Evolutionary conservation across 2,329 filamentous ascomycete species (phyloP).

Genomic region (Calonectria leucothoes): DNA sequence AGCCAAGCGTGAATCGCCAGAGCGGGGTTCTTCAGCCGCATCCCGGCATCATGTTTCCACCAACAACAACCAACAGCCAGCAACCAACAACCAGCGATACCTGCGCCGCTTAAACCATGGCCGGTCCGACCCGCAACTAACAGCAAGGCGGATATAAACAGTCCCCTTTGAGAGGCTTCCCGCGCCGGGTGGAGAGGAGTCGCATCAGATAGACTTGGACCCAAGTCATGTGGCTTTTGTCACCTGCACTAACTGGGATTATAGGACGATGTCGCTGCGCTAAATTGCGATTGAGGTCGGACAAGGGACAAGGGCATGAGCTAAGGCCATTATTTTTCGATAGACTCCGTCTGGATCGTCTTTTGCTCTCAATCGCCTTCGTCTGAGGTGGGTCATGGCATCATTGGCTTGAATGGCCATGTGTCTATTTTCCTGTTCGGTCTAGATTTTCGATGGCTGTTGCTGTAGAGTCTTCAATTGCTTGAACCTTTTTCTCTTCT

Average conservation of each 20-base stretch:
- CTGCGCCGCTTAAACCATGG: not conserved
- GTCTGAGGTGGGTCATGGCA: not conserved
- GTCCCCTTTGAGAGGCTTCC: not conserved
- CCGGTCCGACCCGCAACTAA: not conserved
- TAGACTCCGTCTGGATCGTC: not conserved
- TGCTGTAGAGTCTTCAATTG: not conserved
- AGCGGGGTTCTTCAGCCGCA: not conserved
- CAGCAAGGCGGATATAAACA: not conserved
- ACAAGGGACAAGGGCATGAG: not conserved
- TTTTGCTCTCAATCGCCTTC: not conserved
- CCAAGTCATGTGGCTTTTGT: not conserved
- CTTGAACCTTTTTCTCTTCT: no score
- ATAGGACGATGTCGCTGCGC: not conserved
- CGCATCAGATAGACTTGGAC: not conserved
- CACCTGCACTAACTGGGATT: not conserved
- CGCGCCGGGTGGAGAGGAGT: not conserved
- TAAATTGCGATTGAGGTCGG: not conserved
- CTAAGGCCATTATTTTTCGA: not conserved
- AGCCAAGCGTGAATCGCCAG: not conserved
- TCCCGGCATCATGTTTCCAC: not conserved
- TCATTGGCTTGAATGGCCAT: not conserved
- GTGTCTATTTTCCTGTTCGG: not conserved
- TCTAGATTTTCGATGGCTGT: not conserved
- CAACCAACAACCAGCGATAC: not conserved
- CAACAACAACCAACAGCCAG: not conserved